These are phyloP conservation scores for Phanerochaete sordida DNA, from an alignment of 768 basidiomycete species.

Conservation along the genomic window DNA sequence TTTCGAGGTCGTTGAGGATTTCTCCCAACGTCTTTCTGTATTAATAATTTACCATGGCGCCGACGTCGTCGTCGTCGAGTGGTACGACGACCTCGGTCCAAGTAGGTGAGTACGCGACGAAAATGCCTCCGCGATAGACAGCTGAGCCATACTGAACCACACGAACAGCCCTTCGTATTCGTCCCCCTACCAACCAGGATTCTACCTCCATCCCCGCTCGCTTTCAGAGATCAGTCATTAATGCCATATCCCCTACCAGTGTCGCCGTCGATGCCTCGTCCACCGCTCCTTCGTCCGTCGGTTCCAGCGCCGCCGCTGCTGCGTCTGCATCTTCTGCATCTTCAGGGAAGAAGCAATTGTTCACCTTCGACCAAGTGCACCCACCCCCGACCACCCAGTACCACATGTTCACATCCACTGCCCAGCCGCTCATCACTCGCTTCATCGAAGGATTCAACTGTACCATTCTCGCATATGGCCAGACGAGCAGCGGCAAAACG, in stretches of 20 bases:
- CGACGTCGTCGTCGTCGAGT: slow-evolving; percentile 58
- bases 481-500: slow-evolving; percentile 95
- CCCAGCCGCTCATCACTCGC: slow-evolving; percentile 78
- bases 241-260: slow-evolving; percentile 67
- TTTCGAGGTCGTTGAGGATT: slow-evolving; percentile 22
- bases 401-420: slow-evolving; percentile 81
- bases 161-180: slow-evolving; percentile 73
- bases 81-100: slow-evolving; percentile 81
- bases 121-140: not conserved
- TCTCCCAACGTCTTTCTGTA: slow-evolving; percentile 21
- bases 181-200: slow-evolving; percentile 85
- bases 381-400: slow-evolving; percentile 79
- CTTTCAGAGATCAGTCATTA: slow-evolving; percentile 89
- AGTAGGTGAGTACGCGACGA: slow-evolving; percentile 68
- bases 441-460: slow-evolving; percentile 96
- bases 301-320: slow-evolving; percentile 44
- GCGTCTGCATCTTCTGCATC: slow-evolving; percentile 39
- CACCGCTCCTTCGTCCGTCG: slow-evolving; percentile 44
- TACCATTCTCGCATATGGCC: slow-evolving; percentile 96
- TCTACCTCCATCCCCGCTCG: slow-evolving; percentile 84
- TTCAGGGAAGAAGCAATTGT: slow-evolving; percentile 74
- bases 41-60: slow-evolving; percentile 53
- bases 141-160: not conserved
- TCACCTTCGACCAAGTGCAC: slow-evolving; percentile 94
- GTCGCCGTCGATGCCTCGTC: slow-evolving; percentile 79